These are phyloP conservation scores for Ammopiptanthus mongolicus DNA, from an alignment of 306 rosid species.

Conservation along the genomic window DNA sequence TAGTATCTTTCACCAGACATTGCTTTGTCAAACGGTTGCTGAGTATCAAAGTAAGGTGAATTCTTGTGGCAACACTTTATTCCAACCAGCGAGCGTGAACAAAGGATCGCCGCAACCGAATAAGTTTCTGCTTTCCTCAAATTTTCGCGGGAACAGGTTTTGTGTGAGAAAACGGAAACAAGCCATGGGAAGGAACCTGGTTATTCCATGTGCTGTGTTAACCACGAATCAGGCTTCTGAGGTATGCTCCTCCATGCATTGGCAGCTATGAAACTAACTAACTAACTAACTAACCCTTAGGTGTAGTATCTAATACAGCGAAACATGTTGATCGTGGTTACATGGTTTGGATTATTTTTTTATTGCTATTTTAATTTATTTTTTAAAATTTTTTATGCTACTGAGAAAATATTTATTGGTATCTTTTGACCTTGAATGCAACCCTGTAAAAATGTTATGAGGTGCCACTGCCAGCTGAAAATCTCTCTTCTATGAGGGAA, in stretches of 20 bases:
- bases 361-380: not conserved
- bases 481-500: not conserved
- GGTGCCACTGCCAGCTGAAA: not conserved
- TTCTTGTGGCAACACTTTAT: constrained; percentile 53
- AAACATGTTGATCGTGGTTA: not conserved
- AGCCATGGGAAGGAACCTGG: constrained; percentile 39
- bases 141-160: constrained; percentile 54
- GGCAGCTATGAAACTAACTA: no score
- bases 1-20: constrained; percentile 56
- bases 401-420: not conserved
- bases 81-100: constrained; percentile 35
- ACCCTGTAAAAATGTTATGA: not conserved
- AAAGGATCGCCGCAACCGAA: constrained; percentile 39
- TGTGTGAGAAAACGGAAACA: constrained; percentile 39
- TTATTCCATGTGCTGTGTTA: constrained; percentile 58
- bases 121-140: constrained; percentile 40
- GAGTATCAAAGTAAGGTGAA: constrained; percentile 53
- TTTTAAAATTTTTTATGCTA: not conserved
- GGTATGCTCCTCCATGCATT: constrained; percentile 32
- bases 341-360: not conserved
- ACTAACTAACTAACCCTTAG: no score
- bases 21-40: constrained; percentile 43
- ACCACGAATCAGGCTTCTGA: constrained; percentile 47
- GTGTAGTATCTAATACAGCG: no score
- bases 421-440: not conserved